Evolutionary conservation across 2,329 filamentous ascomycete genomes (phyloP), one percentile per base, ranked within the genome.

Genomic region (Thielaviopsis ethacetica): DNA sequence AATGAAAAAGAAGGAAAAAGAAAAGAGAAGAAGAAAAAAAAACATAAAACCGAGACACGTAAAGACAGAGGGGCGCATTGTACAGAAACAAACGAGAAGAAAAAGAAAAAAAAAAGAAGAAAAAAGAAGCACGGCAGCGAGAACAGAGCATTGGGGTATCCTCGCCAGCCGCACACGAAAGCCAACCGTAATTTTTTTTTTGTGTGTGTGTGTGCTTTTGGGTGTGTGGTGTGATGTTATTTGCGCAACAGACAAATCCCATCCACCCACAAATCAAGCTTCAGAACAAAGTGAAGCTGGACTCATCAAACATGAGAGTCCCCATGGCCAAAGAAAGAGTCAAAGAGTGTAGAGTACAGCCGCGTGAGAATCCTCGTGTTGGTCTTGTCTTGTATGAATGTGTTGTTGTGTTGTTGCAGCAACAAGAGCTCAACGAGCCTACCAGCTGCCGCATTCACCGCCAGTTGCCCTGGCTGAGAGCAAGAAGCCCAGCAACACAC

Each of bases 401-500:
- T 10, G 7, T 7, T 27, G 22, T 13, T 41, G 22, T 26, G 21
- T 12, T 38, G 26, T 7, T 19, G 27, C n/a, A 34, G 30, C 27
- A 41, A 13, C 2, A 38, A 38, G 5, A 38, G n/a, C 21, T 12
- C 21, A 38, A 54, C 9, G 19, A 21, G 19, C 34, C 50, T 34
- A 26, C 22, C 49, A 56, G 3, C 30, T 34, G 2, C 30, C 30
- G 4, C 30, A 54, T 51, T 57, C 53, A 63, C 57, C 57, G 57
- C 90, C 91, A 96, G 67, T 88, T 88, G n/a, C 91, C 91, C 71
- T 95, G 88, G 66, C 89, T 94, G 53, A 97, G 76, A 56, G 88
- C 91, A 63, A 96, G 70, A 63, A 97, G 72, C n/a, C 89, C 89
- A 58, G 91, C 88, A 53, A 95, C 85, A 67, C 89, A 94, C 68